phyloP scores from a whole-genome alignment of 1,284 basidiomycete species.

The Malassezia sp. region DNA sequence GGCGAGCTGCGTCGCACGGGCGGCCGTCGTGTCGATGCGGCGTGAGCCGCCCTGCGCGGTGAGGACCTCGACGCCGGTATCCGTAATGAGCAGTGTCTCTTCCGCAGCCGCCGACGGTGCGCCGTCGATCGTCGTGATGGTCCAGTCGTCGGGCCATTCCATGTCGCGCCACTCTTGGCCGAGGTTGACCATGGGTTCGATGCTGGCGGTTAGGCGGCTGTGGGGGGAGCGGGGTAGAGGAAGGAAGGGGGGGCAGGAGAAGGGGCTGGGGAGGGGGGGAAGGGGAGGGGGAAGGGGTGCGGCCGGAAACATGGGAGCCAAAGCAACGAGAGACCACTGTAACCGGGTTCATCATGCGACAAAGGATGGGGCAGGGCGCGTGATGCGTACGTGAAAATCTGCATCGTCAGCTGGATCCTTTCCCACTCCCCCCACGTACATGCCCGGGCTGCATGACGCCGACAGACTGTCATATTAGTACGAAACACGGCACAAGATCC shows the following conservation, averaged over 20 bases:
- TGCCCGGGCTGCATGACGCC: conserved; percentile 44
- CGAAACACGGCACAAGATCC: background rate
- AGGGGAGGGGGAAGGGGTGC: no score
- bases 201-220: conserved; percentile 26
- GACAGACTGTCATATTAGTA: background rate
- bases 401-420: background rate
- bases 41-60: conserved; percentile 38
- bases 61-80: conserved; percentile 42
- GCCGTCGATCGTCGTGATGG: conserved; percentile 38
- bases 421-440: no score
- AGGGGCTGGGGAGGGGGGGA: no score
- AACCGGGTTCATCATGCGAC: background rate
- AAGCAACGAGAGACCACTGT: background rate
- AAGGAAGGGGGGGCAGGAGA: no score
- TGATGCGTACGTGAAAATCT: conserved; percentile 17
- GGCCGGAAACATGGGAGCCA: no score
- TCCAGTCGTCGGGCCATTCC: conserved; percentile 46
- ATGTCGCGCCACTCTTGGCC: conserved; percentile 33
- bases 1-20: conserved; percentile 18
- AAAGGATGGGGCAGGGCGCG: background rate
- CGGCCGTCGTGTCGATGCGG: conserved; percentile 36
- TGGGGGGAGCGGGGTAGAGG: background rate
- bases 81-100: conserved; percentile 43
- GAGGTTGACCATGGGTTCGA: conserved; percentile 46
- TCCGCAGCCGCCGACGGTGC: conserved; percentile 39